Percentiles rank a stretch among this genome's conserved stretches.
These are phyloP conservation scores for Apophysomyces ossiformis DNA, from an alignment of 371 early-diverging fungal genomes.

Conservation along the genomic window DNA sequence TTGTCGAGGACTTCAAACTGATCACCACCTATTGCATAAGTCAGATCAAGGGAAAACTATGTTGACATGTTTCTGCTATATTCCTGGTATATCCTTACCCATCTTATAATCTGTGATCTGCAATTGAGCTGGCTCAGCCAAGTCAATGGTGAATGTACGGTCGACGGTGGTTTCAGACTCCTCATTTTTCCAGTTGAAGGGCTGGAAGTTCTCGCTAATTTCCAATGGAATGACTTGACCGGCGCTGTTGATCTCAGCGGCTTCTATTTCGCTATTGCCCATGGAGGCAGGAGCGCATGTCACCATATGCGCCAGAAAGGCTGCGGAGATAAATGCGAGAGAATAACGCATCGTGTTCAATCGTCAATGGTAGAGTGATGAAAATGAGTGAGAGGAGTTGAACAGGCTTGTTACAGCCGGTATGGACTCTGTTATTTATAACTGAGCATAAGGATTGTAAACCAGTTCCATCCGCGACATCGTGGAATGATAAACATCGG, in stretches of 20 bases:
- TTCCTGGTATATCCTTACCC: constrained; percentile 19
- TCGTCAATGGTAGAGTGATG: neutral
- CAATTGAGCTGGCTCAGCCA: constrained; percentile 33
- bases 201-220: constrained; percentile 10
- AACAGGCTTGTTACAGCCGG: constrained; percentile 1
- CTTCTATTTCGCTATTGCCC: constrained; percentile 10
- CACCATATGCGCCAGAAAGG: constrained; percentile 35
- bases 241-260: neutral
- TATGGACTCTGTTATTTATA: neutral
- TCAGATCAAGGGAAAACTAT: neutral
- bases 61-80: neutral
- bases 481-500: constrained; percentile 6
- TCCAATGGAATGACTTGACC: constrained; percentile 13
- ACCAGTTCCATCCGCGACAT: constrained; percentile 10
- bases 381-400: constrained; percentile 5
- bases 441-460: constrained; percentile 8
- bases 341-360: constrained; percentile 40
- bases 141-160: constrained; percentile 31
- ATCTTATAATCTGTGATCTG: constrained; percentile 39
- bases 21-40: constrained; percentile 33
- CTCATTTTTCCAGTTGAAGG: constrained; percentile 35
- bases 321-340: constrained; percentile 38
- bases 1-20: constrained; percentile 37
- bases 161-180: constrained; percentile 23
- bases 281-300: constrained; percentile 32